Conservation (phyloP, 345 rosid species). For the Noccaea caerulescens region DNA sequence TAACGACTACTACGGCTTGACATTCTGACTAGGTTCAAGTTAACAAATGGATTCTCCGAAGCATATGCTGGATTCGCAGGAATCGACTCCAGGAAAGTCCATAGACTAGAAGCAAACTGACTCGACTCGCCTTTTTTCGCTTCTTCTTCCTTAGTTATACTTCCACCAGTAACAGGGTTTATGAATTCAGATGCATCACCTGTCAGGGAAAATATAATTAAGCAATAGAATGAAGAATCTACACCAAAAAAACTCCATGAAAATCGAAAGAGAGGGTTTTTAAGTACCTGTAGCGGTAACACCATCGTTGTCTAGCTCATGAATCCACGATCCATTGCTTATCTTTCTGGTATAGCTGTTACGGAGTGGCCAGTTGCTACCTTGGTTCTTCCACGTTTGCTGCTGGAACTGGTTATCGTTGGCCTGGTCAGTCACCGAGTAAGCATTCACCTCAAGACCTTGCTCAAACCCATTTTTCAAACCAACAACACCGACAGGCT, state of each 20-base stretch:
- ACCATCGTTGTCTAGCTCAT: slow-evolving; percentile 45
- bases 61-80: slow-evolving; percentile 90
- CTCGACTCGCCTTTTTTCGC: slow-evolving; percentile 40
- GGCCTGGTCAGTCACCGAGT: slow-evolving; percentile 25
- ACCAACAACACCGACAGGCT: neutral
- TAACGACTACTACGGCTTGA: slow-evolving; percentile 71
- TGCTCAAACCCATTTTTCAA: slow-evolving; percentile 41
- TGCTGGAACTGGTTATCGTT: slow-evolving; percentile 42
- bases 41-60: slow-evolving; percentile 62
- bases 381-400: slow-evolving; percentile 37
- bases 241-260: neutral
- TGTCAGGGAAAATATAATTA: neutral
- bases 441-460: slow-evolving; percentile 22
- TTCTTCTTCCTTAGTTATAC: slow-evolving; percentile 13
- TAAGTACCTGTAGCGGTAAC: neutral
- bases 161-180: slow-evolving; percentile 19
- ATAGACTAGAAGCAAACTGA: slow-evolving; percentile 62
- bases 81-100: slow-evolving; percentile 83
- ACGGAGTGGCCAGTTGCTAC: slow-evolving; percentile 45
- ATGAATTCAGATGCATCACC: slow-evolving; percentile 30
- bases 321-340: slow-evolving; percentile 47
- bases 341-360: slow-evolving; percentile 36
- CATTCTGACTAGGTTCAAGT: slow-evolving; percentile 65
- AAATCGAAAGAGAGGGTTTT: too few relatives aligned
- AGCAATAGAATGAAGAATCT: neutral